Evolutionary conservation across 2,329 filamentous ascomycete genomes (phyloP), one percentile per base, ranked within the genome.

Genomic region (Penicillium sp.): DNA sequence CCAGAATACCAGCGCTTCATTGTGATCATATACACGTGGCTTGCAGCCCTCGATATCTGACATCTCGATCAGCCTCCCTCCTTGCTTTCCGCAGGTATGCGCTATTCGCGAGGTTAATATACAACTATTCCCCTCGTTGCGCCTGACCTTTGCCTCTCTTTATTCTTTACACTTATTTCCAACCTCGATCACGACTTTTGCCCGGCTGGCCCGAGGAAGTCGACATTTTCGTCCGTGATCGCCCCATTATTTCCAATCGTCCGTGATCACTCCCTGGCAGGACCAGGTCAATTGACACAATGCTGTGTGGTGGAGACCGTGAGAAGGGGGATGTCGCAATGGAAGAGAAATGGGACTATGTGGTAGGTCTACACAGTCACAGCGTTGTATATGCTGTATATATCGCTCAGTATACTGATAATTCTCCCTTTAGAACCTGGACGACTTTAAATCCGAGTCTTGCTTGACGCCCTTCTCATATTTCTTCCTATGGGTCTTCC

Each of bases 261-360:
- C 27, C 38, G 57, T 50, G 23, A 60, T 56, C 48, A 33, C 38
- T 50, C 25, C 64, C 70, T 72, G 69, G 68, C 70, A 61, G 71
- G 69, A 47, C 71, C 68, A 66, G 69, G 56, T 57, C 50, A 40
- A 61, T 35, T 29, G 40, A 31, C 73, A 83, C 70, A 50, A 91
- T 92, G 89, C 82, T 84, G 66, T 89, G 87, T 71, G 80, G 84
- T 66, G 83, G 85, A 62, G 84, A 86, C 61, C 69, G 77, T 65
- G 75, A 78, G 61, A 89, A 89, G 71, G 83, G 81, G 64, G 82
- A 88, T 62, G 83, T 93, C 62, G 82, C 85, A 62, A 87, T 90
- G 59, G 93, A 97, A 76, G 91, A 94, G 78, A 89, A 92, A 81
- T 97, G 93, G 93, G 90, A 93, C 70, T 96, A 93, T 73, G 93